phyloP scores from a whole-genome alignment of 1,284 basidiomycete species.

The Apiotrichum veenhuisii region DNA sequence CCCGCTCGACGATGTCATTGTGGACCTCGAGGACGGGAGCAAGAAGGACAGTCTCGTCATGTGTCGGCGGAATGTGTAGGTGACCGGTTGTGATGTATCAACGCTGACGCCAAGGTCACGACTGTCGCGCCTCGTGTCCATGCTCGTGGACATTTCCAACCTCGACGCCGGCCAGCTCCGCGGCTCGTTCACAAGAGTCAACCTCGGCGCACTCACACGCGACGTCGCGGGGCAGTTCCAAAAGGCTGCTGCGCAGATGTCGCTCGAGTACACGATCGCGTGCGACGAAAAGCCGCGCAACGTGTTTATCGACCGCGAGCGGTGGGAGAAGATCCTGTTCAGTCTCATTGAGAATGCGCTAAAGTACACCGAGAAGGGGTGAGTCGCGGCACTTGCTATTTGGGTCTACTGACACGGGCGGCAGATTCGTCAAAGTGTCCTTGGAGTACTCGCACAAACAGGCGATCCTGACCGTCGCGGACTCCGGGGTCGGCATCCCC shows the following conservation, averaged over 20 bases:
- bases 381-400: slow-evolving; percentile 11
- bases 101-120: slow-evolving; percentile 18
- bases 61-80: slow-evolving; percentile 41
- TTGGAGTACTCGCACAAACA: slow-evolving; percentile 9
- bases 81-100: background rate
- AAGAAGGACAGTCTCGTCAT: slow-evolving; percentile 42
- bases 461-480: slow-evolving; percentile 40
- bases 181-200: slow-evolving; percentile 44
- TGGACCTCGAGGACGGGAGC: slow-evolving; percentile 29
- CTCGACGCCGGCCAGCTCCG: slow-evolving; percentile 45
- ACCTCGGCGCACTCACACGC: slow-evolving; percentile 45
- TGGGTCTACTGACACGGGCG: background rate
- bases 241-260: slow-evolving; percentile 32
- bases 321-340: slow-evolving; percentile 52
- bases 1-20: slow-evolving; percentile 40
- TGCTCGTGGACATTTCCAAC: slow-evolving; percentile 46
- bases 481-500: slow-evolving; percentile 52
- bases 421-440: background rate
- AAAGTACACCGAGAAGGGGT: slow-evolving; percentile 38
- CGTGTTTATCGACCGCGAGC: slow-evolving; percentile 49
- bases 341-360: slow-evolving; percentile 49
- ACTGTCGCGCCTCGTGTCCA: slow-evolving; percentile 43
- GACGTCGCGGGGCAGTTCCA: slow-evolving; percentile 50
- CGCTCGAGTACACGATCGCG: slow-evolving; percentile 43
- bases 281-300: slow-evolving; percentile 37